Base-by-base conservation (phyloP, 139 green algal species). In the Haematococcus lacustris region DNA sequence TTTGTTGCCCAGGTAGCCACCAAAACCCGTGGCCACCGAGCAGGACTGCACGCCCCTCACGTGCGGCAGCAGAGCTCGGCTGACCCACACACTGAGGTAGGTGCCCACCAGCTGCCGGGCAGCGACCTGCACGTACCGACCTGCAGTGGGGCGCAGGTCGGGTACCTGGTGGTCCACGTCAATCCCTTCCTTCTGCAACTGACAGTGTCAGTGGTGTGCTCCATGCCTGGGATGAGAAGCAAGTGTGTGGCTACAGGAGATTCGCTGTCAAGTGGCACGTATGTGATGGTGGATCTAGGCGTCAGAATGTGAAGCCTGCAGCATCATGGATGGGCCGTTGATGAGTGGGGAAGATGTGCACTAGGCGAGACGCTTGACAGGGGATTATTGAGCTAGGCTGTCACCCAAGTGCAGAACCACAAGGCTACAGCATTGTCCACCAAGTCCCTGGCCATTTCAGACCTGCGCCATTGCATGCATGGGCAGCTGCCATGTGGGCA, bases 1-100 rank as follows among this genome's bases (percentile, higher is more conserved):
- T 76, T 93, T 96, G 83, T 96, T 96, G 25, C 91, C 91, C 3
- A 96, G 71, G 71, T 91, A 89, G 33, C 89, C 88, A n/a, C 92
- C 74, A 38, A 90, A 83, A 38, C 90, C 90, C 1, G 83, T 89
- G 32, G 77, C 82, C 5, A 95, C 80, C 0, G 63, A 72, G 17
- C 81, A 84, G 7, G 68, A 64, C 70, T 90, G 88, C 32, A 96
- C 78, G 7, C 85, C 86, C 1, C 74, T 76, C 1, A 97, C 79
- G 67, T 88, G 77, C 0, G 61, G 77, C 71, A 89, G 60, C 34
- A 94, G 62, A n/a, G 38, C 59, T 43, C 76, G 78, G 4, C 81
- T 75, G 13, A 91, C 91, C 89, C 90, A 97, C n/a, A 96, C 74
- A n/a, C 75, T 86, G 4, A 97, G 71, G 76, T 95, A 94, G 34